A percentile compares a stretch with the other conserved stretches of the same genome.
phyloP scores from a whole-genome alignment of 306 rosid genomes.

The Hippophae rhamnoides region DNA sequence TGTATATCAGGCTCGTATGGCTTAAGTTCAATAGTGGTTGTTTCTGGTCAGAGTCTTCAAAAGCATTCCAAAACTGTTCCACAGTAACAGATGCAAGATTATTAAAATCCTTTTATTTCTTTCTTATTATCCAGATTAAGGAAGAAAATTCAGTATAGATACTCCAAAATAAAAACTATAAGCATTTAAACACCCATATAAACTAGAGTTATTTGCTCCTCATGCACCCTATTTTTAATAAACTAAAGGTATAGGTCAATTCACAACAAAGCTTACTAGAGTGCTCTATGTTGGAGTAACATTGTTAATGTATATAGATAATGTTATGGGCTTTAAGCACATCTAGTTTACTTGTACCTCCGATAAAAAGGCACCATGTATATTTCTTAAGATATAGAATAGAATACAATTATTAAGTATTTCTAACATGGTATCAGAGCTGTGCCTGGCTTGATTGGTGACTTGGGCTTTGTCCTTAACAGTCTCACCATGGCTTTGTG shows the following conservation, averaged over 20 bases:
- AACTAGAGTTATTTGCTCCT: conserved; percentile 9
- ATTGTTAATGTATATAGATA: background rate
- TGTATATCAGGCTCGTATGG: conserved; percentile 18
- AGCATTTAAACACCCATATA: conserved; percentile 7
- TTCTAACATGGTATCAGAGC: too few relatives aligned
- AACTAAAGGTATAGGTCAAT: background rate
- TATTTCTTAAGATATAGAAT: too few relatives aligned
- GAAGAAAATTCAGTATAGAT: background rate
- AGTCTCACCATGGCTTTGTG: too few relatives aligned
- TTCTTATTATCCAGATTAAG: background rate
- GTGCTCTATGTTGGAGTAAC: conserved; percentile 23
- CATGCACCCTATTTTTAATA: background rate
- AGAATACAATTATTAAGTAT: too few relatives aligned
- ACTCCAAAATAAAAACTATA: background rate
- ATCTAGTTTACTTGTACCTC: too few relatives aligned
- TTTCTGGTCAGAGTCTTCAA: conserved; percentile 38
- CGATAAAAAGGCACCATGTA: too few relatives aligned
- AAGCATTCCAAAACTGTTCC: conserved; percentile 72
- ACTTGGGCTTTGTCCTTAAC: too few relatives aligned
- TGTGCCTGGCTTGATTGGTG: too few relatives aligned
- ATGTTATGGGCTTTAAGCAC: too few relatives aligned
- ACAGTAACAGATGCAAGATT: conserved; percentile 23
- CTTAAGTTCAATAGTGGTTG: conserved; percentile 25
- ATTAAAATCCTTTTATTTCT: conserved; percentile 20
- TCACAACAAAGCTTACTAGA: conserved; percentile 29